These are phyloP conservation scores for Sugiyamaella floridensis DNA, from an alignment of 805 yeast genomes.

Conservation along the genomic window DNA sequence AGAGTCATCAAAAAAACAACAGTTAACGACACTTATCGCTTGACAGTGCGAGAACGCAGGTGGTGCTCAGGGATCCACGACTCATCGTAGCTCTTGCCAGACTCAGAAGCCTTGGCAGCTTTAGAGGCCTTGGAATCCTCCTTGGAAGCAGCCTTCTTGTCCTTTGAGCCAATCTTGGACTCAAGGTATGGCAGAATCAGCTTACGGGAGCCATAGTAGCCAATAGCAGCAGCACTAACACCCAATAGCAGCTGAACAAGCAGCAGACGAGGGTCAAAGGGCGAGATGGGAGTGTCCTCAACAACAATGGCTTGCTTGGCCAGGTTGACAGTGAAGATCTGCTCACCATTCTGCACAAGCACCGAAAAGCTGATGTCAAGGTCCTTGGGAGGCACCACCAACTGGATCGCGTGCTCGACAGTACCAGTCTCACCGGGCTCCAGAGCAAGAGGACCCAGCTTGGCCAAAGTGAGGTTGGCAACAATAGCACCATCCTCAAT, in stretches of 20 bases:
- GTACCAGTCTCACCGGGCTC: constrained; percentile 41
- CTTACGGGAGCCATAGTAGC: constrained; percentile 32
- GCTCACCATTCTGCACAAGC: constrained; percentile 17
- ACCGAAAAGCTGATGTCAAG: constrained; percentile 41
- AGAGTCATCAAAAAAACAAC: no score
- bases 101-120: constrained; percentile 15
- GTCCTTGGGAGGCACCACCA: constrained; percentile 50
- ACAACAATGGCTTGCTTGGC: constrained; percentile 37
- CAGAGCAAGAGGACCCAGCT: constrained; percentile 53
- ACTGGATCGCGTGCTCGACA: constrained; percentile 54
- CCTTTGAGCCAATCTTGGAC: constrained; percentile 9
- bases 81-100: constrained; percentile 32
- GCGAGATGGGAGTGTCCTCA: constrained; percentile 57
- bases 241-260: constrained; percentile 51
- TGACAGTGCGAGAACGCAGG: constrained; percentile 16
- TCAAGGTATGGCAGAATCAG: constrained; percentile 14
- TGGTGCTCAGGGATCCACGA: constrained; percentile 43
- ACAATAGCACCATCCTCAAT: constrained; percentile 8
- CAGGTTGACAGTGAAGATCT: constrained; percentile 17
- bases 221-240: constrained; percentile 43
- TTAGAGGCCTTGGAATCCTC: constrained; percentile 8
- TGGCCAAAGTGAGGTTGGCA: constrained; percentile 54
- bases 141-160: constrained; percentile 13
- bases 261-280: constrained; percentile 67
- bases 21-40: background rate